Base-by-base conservation (phyloP, 176 grass and related monocot genomes). In the Oryza longistaminata region DNA sequence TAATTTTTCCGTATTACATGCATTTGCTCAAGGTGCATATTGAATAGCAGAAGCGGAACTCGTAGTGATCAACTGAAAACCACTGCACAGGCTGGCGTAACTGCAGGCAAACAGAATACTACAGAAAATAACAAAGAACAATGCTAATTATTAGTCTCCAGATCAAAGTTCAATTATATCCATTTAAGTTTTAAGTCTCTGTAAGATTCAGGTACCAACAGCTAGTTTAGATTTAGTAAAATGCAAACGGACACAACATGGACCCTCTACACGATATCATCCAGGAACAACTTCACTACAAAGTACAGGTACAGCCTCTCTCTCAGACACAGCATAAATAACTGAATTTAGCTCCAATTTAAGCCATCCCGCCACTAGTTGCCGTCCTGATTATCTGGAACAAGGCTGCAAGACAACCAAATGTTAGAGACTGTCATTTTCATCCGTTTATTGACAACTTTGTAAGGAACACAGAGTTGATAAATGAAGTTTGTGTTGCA, bases 361-460 rank as follows among this genome's bases (percentile, higher is more conserved):
- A 92, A 73, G 90, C 86, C 83, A 88, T 16, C 48, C 86, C 90
- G 0, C 86, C 62, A 1, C 86, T 92, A n/a, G 90, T 86, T 3
- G 90, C 90, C 0, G 78, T 88, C 78, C 90, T 85, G 68, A 92
- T 92, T 79, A 92, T 92, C 86, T 92, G 90, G 78, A 92, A 92
- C 68, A 92, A 74, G 68, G 90, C 90, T 92, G 90, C 90, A 81
- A 75, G 40, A 64, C 45, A 42, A 85, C 26, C 44, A 82, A 27
- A 69, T 29, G 3, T 66, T 27, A 27, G 27, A 40, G 2, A 76
- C 0, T 9, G 73, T 85, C 67, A 85, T 43, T 78, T 39, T 58
- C 19, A 19, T 74, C 11, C 73, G 61, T 24, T 66, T n/a, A 35
- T 71, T 37, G 33, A 22, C 40, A 24, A 68, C 35, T 37, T 81